Base-by-base conservation (phyloP, 2,329 filamentous ascomycete species). In the Lanzia echinophila region DNA sequence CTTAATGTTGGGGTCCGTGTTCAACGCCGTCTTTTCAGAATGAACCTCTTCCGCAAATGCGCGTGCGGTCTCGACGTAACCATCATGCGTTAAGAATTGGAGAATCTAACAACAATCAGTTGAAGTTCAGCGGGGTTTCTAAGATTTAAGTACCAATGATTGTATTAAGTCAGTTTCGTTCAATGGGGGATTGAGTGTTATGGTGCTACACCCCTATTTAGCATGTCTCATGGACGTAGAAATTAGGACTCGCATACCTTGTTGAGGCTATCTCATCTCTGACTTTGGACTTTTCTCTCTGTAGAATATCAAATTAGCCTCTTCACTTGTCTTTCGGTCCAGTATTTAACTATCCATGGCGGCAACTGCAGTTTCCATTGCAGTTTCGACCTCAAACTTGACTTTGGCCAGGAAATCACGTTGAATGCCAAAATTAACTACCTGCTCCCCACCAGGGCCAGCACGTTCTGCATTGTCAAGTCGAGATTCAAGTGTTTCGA, bases 51-150 rank as follows among this genome's bases (percentile, higher is more conserved):
- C 79, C 3, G 88, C 84, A 74, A 99, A 97, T 0, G 89, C 90
- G 59, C 85, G 82, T 8, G 91, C 91, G 0, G 92, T 96, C 61
- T 96, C 92, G 7, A 96, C 86, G 62, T 96, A 97, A 56, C 94
- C 94, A 64, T 97, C 94, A 63, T 97, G 92, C 36, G 91, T 88
- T 13, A 99, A 75, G 62, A 95, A 97, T 70, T 96, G 91, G 38
- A 90, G 78, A 17, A 84, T 79, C 74, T 78, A 52, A 32, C 24
- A n/a, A 28, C 1, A 32, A 47, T 53, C 17, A 44, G 45, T 56
- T 47, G 56, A 34, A 31, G 24, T 10, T 4, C 15, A 22, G 4
- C 12, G 39, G 53, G 8, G 19, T 48, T 12, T n/a, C 10, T 38
- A 20, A 11, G 6, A 19, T 32, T 11, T 33, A 45, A 74, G 58